Evolutionary conservation across 208 protist species (phyloP).

Genomic region (Hexamita inflata): DNA sequence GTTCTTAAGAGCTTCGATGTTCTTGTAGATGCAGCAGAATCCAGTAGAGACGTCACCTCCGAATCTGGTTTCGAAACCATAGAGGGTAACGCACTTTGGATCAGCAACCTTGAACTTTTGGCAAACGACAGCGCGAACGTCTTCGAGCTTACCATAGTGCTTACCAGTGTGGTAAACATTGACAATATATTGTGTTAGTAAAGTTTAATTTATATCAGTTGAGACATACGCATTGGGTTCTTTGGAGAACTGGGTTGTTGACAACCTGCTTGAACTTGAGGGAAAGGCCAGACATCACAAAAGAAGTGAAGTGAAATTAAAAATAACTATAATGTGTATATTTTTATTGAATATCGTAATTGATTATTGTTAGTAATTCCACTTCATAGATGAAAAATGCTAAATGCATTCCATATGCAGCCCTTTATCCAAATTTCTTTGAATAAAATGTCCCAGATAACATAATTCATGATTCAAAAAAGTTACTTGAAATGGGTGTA

Average conservation of each 20-base stretch:
- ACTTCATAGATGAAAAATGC: too few relatives aligned
- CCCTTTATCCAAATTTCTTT: too few relatives aligned
- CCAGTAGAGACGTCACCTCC: not conserved
- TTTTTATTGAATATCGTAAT: too few relatives aligned
- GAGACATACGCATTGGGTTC: not conserved
- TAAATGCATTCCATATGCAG: too few relatives aligned
- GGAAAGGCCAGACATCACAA: not conserved
- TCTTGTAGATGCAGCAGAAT: not conserved
- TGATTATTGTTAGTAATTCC: too few relatives aligned
- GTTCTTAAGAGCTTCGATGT: not conserved
- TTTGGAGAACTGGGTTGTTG: constrained; percentile 12
- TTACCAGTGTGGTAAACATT: constrained; percentile 15
- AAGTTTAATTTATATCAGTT: not conserved
- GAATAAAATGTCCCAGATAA: too few relatives aligned
- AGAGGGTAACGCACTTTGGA: not conserved
- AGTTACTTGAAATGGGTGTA: too few relatives aligned
- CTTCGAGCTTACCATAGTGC: not conserved
- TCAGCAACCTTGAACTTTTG: not conserved
- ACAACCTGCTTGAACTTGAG: not conserved
- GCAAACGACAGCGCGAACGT: not conserved
- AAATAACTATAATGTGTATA: too few relatives aligned
- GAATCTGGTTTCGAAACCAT: constrained; percentile 6
- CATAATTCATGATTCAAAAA: too few relatives aligned
- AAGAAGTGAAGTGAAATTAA: too few relatives aligned
- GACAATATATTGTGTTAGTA: not conserved